A percentile compares a stretch with the other conserved stretches of the same genome.
Evolutionary conservation across 768 basidiomycete species (phyloP).

Genomic region (Lyophyllum semitale): DNA sequence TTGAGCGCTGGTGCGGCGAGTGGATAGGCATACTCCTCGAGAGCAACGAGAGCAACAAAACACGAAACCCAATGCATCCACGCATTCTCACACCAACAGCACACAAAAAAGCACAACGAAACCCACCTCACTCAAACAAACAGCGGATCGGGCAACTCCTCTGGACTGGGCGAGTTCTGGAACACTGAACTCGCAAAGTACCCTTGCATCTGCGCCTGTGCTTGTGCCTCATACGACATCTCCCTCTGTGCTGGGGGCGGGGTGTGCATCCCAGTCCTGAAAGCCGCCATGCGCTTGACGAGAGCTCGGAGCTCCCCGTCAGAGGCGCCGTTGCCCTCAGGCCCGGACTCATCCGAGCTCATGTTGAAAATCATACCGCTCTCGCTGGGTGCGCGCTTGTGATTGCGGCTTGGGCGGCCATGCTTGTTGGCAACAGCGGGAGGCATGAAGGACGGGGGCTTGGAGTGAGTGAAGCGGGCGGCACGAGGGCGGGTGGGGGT

Average conservation of each 20-base stretch:
- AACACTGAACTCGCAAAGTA: constrained; percentile 82
- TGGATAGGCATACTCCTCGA: neutral
- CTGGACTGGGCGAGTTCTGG: constrained; percentile 87
- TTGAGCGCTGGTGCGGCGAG: neutral
- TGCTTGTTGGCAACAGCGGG: constrained; percentile 4
- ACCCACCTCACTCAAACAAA: constrained; percentile 41
- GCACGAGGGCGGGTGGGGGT: constrained; percentile 55
- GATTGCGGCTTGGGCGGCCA: constrained; percentile 34
- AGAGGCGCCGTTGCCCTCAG: constrained; percentile 7
- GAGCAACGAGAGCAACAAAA: neutral
- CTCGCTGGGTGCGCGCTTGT: constrained; percentile 68
- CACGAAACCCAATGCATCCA: neutral
- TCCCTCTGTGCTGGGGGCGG: constrained; percentile 21
- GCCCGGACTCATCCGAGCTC: constrained; percentile 61
- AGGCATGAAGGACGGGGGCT: constrained; percentile 40
- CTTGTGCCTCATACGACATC: constrained; percentile 32
- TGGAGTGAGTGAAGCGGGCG: constrained; percentile 43
- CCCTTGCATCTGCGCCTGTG: constrained; percentile 31
- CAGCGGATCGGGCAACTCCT: constrained; percentile 72
- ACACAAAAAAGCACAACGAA: neutral
- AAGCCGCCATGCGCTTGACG: constrained; percentile 5
- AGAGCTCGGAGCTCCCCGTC: constrained; percentile 43
- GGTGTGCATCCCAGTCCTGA: constrained; percentile 3
- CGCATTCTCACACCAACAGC: neutral
- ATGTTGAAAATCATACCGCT: constrained; percentile 63